These are phyloP conservation scores for Ogataea hybrid DNA, from an alignment of 1,139 yeast genomes.

Conservation along the genomic window DNA sequence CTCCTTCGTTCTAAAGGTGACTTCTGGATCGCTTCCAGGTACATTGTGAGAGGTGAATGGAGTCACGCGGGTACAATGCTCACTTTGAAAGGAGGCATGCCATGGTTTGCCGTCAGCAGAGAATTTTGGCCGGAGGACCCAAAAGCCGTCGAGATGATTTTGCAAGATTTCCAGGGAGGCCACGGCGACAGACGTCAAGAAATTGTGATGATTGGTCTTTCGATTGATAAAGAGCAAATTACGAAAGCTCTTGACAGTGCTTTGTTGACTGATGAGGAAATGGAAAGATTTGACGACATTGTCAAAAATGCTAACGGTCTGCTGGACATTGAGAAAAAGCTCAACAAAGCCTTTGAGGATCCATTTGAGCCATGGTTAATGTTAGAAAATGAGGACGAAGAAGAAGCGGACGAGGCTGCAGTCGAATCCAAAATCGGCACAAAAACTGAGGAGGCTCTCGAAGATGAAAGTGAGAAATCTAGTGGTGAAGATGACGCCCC, in stretches of 20 bases:
- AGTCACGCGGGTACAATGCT: conserved; percentile 1
- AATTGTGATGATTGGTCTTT: conserved; percentile 2
- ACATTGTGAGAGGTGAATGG: conserved; percentile 2
- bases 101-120: conserved; percentile 2
- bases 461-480: conserved; percentile 2
- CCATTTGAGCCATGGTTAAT: conserved; percentile 2
- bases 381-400: conserved; percentile 1
- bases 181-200: conserved; percentile 2
- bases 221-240: conserved; percentile 1
- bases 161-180: conserved; percentile 2
- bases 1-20: conserved; percentile 2
- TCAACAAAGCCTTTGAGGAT: conserved; percentile 2
- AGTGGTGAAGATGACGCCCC: conserved; percentile 1
- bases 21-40: conserved; percentile 2
- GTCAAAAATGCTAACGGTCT: conserved; percentile 1
- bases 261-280: conserved; percentile 2
- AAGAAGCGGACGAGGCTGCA: conserved; percentile 1
- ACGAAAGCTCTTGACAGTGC: conserved; percentile 2
- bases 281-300: conserved; percentile 1
- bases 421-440: conserved; percentile 1
- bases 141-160: conserved; percentile 2
- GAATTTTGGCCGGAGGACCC: conserved; percentile 2
- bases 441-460: conserved; percentile 2
- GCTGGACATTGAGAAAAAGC: conserved; percentile 1
- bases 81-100: conserved; percentile 1